A percentile compares a stretch with the other conserved stretches of the same genome.
Conservation (phyloP, 2,329 filamentous ascomycete genomes). For the Ophioceras dolichostomum region DNA sequence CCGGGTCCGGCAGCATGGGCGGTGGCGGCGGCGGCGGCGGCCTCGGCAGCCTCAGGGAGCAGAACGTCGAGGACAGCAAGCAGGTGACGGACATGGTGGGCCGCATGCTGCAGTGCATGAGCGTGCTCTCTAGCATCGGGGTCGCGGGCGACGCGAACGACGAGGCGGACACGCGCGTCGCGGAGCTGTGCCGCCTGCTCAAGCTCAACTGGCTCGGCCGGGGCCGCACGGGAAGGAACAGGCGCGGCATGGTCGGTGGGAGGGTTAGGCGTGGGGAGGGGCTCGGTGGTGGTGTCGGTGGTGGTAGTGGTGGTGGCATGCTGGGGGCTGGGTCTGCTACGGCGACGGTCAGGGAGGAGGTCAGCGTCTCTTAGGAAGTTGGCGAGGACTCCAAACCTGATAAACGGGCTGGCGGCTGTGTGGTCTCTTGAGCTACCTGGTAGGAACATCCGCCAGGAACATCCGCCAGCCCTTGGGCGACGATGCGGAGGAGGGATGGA, state of each 20-base stretch:
- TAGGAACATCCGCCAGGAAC: too few relatives aligned
- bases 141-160: conserved; percentile 36
- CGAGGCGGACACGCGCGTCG: conserved; percentile 69
- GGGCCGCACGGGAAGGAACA: conserved; percentile 77
- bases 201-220: conserved; percentile 96
- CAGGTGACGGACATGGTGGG: conserved; percentile 91
- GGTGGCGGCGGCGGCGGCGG: conserved; percentile 13
- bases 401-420: too few relatives aligned
- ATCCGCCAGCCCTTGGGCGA: too few relatives aligned
- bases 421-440: too few relatives aligned
- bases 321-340: too few relatives aligned
- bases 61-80: conserved; percentile 55
- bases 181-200: conserved; percentile 71
- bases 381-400: too few relatives aligned
- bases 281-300: conserved; percentile 9
- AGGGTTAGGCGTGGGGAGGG: conserved; percentile 31
- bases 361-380: conserved; percentile 19
- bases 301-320: background rate
- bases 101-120: conserved; percentile 91
- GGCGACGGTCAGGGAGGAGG: conserved; percentile 19
- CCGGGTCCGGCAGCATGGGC: conserved; percentile 6
- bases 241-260: conserved; percentile 76
- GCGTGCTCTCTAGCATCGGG: conserved; percentile 57
- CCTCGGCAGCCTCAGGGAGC: conserved; percentile 33
- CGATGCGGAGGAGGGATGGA: too few relatives aligned